Evolutionary conservation across 2,329 filamentous ascomycete species (phyloP).

Genomic region (Trichoderma asperellum): DNA sequence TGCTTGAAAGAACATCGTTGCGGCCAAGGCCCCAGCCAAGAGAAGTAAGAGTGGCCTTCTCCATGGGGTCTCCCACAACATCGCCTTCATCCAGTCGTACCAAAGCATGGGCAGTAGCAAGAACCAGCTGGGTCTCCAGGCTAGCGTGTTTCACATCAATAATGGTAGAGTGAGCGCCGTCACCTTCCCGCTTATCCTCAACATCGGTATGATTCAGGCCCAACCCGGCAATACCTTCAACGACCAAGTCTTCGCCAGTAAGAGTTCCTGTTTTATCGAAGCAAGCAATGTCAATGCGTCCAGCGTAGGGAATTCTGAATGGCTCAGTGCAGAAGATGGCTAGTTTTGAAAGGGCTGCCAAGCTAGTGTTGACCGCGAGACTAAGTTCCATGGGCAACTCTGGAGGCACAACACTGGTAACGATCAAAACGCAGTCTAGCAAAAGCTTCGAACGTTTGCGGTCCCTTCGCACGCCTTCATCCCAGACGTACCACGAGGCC

Average conservation of each 20-base stretch:
- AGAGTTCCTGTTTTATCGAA: conserved; percentile 98
- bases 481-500: conserved; percentile 98
- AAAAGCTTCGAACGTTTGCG: conserved; percentile 97
- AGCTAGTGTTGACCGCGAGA: conserved; percentile 94
- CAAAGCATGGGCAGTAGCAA: conserved; percentile 92
- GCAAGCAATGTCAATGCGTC: conserved; percentile 92
- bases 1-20: conserved; percentile 79
- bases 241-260: conserved; percentile 94
- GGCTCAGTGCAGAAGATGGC: conserved; percentile 99
- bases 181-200: conserved; percentile 67
- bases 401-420: conserved; percentile 97
- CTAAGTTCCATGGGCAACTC: conserved; percentile 98
- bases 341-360: conserved; percentile 90
- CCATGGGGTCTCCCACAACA: conserved; percentile 97
- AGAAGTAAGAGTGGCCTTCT: conserved; percentile 88
- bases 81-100: conserved; percentile 97
- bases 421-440: conserved; percentile 94
- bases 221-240: conserved; percentile 93
- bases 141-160: conserved; percentile 70
- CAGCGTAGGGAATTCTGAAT: conserved; percentile 95
- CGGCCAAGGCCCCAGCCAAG: conserved; percentile 92
- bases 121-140: conserved; percentile 85
- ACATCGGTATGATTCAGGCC: conserved; percentile 70
- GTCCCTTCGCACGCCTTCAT: conserved; percentile 91
- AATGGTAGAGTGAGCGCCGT: conserved; percentile 83